phyloP scores from a whole-genome alignment of 768 basidiomycete species.

The Lactifluus piperatus region DNA sequence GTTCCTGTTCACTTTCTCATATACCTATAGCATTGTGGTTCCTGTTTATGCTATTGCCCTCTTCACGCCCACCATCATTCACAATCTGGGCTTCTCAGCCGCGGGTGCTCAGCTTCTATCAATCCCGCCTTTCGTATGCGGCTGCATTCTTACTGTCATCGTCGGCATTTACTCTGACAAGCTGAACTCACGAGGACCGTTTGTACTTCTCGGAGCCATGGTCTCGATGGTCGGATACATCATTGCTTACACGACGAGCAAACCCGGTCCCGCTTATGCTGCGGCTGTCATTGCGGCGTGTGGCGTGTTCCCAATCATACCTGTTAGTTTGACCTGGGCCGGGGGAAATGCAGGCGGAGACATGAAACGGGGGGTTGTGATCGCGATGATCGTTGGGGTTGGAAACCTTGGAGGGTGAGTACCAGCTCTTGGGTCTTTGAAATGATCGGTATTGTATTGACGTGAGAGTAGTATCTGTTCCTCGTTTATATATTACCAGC shows the following conservation, averaged over 20 bases:
- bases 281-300: constrained; percentile 42
- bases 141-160: constrained; percentile 25
- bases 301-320: constrained; percentile 45
- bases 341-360: constrained; percentile 49
- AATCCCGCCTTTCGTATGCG: constrained; percentile 29
- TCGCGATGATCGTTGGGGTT: constrained; percentile 46
- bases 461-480: constrained; percentile 31
- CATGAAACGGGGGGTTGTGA: constrained; percentile 39
- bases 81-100: constrained; percentile 38
- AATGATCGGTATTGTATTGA: background rate
- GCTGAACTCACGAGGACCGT: constrained; percentile 38
- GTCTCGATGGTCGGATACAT: constrained; percentile 45
- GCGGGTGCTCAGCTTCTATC: constrained; percentile 34
- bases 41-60: constrained; percentile 38
- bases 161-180: constrained; percentile 30
- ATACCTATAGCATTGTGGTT: constrained; percentile 30
- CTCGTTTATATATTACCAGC: constrained; percentile 34
- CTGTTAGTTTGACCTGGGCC: constrained; percentile 44
- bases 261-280: constrained; percentile 31
- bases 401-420: constrained; percentile 47
- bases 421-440: constrained; percentile 27
- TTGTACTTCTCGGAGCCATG: constrained; percentile 34
- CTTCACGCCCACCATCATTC: constrained; percentile 30
- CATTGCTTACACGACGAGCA: constrained; percentile 34
- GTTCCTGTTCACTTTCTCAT: background rate